These are phyloP conservation scores for Saccharomycopsis hybrid DNA, from an alignment of 1,139 yeast species.

Conservation along the genomic window DNA sequence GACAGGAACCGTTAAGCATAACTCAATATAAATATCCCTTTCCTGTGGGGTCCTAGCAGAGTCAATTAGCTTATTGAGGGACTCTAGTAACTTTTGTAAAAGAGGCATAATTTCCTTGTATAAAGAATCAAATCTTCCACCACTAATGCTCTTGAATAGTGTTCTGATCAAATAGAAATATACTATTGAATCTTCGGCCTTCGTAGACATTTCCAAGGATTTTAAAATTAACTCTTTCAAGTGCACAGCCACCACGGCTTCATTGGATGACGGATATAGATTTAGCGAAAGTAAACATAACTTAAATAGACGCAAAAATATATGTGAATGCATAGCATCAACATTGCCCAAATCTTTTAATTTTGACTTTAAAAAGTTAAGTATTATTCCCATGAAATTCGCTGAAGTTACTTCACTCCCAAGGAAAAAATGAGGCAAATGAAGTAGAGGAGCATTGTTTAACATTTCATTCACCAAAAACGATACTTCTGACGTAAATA, in stretches of 20 bases:
- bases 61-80: slow-evolving; percentile 73
- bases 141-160: slow-evolving; percentile 88
- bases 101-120: slow-evolving; percentile 92
- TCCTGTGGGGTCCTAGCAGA: slow-evolving; percentile 87
- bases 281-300: slow-evolving; percentile 94
- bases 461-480: slow-evolving; percentile 75
- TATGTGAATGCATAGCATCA: slow-evolving; percentile 71
- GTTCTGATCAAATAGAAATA: slow-evolving; percentile 86
- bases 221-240: slow-evolving; percentile 68
- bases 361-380: slow-evolving; percentile 68
- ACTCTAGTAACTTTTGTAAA: slow-evolving; percentile 77
- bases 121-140: slow-evolving; percentile 87
- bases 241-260: slow-evolving; percentile 81
- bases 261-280: slow-evolving; percentile 81
- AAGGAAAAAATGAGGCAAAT: slow-evolving; percentile 87
- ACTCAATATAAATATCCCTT: slow-evolving; percentile 86
- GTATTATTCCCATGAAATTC: slow-evolving; percentile 81
- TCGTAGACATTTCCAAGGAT: slow-evolving; percentile 73
- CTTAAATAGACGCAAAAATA: slow-evolving; percentile 79
- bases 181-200: slow-evolving; percentile 87
- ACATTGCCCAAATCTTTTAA: slow-evolving; percentile 67
- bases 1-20: slow-evolving; percentile 94
- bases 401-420: slow-evolving; percentile 93
- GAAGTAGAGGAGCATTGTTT: slow-evolving; percentile 79
- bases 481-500: slow-evolving; percentile 75